Evolutionary conservation across 2,329 filamentous ascomycete species (phyloP).

Genomic region (Metarhizium rileyi): DNA sequence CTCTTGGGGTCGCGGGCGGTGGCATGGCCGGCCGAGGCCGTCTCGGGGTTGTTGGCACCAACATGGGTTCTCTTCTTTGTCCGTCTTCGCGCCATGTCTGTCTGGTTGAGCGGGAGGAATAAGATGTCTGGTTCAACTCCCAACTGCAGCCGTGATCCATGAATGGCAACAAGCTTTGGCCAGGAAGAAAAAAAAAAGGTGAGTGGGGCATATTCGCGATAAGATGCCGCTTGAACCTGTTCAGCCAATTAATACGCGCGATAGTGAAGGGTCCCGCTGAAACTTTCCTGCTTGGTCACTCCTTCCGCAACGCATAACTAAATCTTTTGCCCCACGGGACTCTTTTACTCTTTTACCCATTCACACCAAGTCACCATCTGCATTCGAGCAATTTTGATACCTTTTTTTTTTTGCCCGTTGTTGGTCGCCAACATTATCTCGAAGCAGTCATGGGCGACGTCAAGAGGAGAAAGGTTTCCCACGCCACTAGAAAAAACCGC

Average conservation of each 20-base stretch:
- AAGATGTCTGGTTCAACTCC: conserved; percentile 3
- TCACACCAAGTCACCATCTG: background rate
- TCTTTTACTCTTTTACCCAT: background rate
- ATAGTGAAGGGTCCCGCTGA: conserved; percentile 22
- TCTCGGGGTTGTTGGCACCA: conserved; percentile 52
- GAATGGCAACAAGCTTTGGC: background rate
- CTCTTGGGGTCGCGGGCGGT: conserved; percentile 72
- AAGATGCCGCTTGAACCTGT: conserved; percentile 11
- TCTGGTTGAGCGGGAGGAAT: background rate
- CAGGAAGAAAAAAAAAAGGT: conserved; percentile 27
- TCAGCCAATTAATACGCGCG: background rate
- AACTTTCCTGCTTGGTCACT: conserved; percentile 13
- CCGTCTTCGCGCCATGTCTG: conserved; percentile 65
- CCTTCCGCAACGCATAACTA: too few relatives aligned
- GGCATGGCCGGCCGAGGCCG: conserved; percentile 47
- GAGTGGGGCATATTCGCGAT: conserved; percentile 23
- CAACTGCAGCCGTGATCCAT: background rate
- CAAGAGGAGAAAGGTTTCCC: conserved; percentile 33
- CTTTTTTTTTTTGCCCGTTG: background rate
- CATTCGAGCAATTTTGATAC: background rate
- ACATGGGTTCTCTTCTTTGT: conserved; percentile 85
- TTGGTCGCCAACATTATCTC: background rate
- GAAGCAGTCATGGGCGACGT: conserved; percentile 20
- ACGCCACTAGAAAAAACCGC: conserved; percentile 16
- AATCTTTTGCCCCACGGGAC: background rate